Conservation (phyloP, 371 early-diverging fungal genomes). For the Syncephalastrum racemosum region DNA sequence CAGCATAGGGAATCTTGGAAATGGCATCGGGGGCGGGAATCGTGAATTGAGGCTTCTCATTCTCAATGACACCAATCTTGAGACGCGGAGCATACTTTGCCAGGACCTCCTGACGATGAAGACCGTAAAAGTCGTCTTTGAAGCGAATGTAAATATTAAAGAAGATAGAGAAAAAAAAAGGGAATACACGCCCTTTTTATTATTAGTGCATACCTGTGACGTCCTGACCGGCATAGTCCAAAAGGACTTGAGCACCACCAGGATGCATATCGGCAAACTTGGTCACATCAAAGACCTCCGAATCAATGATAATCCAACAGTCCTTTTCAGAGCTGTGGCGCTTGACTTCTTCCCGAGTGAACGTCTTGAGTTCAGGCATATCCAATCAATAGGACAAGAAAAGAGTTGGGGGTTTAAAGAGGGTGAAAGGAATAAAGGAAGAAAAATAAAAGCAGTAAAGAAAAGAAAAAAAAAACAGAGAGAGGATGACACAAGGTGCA, state of each 20-base stretch:
- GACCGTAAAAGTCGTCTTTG: constrained; percentile 53
- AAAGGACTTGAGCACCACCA: constrained; percentile 75
- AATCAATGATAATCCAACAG: constrained; percentile 83
- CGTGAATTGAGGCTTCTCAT: constrained; percentile 29
- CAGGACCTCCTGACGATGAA: constrained; percentile 72
- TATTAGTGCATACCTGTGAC: constrained; percentile 4
- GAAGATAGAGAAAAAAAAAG: no score
- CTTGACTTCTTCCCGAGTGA: constrained; percentile 69
- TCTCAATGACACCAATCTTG: constrained; percentile 50
- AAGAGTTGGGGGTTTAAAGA: no score
- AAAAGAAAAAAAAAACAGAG: no score
- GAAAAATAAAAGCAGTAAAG: no score
- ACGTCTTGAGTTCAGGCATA: constrained; percentile 24
- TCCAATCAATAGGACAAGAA: no score
- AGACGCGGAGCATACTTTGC: constrained; percentile 35
- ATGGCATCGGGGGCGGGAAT: constrained; percentile 33
- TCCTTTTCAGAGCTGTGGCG: constrained; percentile 73
- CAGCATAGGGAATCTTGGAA: constrained; percentile 63
- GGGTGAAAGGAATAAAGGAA: no score
- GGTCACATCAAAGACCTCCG: constrained; percentile 88
- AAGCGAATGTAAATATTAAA: no score
- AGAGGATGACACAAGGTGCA: no score
- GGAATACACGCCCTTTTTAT: no score
- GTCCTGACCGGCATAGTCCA: constrained; percentile 46
- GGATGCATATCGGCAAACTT: constrained; percentile 87